Base-by-base conservation (phyloP, 331 rosid genomes). In the Quercus phellos region DNA sequence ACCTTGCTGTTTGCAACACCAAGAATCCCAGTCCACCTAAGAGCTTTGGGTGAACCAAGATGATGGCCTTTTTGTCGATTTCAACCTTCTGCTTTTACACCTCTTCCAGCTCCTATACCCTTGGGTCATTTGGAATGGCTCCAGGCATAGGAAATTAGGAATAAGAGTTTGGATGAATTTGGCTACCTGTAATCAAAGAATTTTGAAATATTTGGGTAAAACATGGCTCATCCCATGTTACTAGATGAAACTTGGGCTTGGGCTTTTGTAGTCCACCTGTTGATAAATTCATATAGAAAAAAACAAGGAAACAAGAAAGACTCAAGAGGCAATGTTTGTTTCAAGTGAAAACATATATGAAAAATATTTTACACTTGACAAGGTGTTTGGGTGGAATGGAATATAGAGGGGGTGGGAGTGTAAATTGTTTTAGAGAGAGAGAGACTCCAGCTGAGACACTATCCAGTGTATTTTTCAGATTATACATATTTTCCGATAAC, bases 151-250 rank as follows among this genome's bases (percentile, higher is more conserved):
- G 43, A 35, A 35, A 35, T 35, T 35, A 35, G 43, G 89, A 51
- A 92, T 78, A 2, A 89, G 78, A 46, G 67, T 82, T 68, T 80
- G 89, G 77, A 94, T 85, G 51, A 84, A 89, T 82, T 88, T 92
- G 32, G 95, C 88, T 38, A 94, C 93, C 98, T 92, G 94, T 77
- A 26, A 87, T 72, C 88, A 91, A 78, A 89, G 77, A 35, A 90
- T 74, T 85, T 85, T 74, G 86, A 58, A 87, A 66, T 64, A 26
- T 67, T 82, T 78, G 84, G 92, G 96, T 89, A 80, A 92, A 93
- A 70, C 87, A 76, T 61, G 68, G 32, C 80, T 79, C 71, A 54
- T 55, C 79, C 43, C 89, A 35, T 46, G 5, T 46, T 35, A 7
- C 21, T 7, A 51, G 14, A 72, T 43, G 3, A 26, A 16, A 24